These are phyloP conservation scores for Kokia cookei DNA, from an alignment of 441 rosid species.

Conservation along the genomic window DNA sequence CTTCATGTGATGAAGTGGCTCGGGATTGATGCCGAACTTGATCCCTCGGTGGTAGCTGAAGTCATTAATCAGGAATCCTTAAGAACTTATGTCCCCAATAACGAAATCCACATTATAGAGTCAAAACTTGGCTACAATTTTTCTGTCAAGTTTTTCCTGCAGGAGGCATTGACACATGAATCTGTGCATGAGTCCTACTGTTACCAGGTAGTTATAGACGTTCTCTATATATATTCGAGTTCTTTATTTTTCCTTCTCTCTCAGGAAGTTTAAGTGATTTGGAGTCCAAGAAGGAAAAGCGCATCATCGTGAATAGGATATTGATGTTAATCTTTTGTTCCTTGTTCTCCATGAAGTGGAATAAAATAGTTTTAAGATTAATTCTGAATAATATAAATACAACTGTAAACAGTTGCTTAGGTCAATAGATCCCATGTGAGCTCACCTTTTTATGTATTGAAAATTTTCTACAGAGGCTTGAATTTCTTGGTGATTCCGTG, in stretches of 20 bases:
- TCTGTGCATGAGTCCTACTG: slow-evolving; percentile 47
- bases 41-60: slow-evolving; percentile 32
- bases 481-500: slow-evolving; percentile 90
- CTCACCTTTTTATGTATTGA: slow-evolving; percentile 9
- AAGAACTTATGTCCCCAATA: slow-evolving; percentile 32
- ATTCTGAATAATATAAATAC: background rate
- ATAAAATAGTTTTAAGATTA: background rate
- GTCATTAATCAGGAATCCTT: slow-evolving; percentile 47
- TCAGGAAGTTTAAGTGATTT: background rate
- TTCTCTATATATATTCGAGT: background rate
- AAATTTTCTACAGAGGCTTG: slow-evolving; percentile 66
- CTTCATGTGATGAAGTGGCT: slow-evolving; percentile 83
- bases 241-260: background rate
- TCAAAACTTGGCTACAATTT: slow-evolving; percentile 58
- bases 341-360: too few relatives aligned
- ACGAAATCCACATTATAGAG: slow-evolving; percentile 54
- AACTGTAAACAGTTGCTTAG: background rate
- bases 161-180: slow-evolving; percentile 81
- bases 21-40: slow-evolving; percentile 52
- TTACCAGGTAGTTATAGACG: slow-evolving; percentile 58
- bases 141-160: slow-evolving; percentile 61
- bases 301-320: background rate
- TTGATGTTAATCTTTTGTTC: background rate
- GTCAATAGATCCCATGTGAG: background rate
- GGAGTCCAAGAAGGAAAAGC: background rate